These are phyloP conservation scores for Candida broadrunensis DNA, from an alignment of 805 yeast genomes.

Conservation along the genomic window DNA sequence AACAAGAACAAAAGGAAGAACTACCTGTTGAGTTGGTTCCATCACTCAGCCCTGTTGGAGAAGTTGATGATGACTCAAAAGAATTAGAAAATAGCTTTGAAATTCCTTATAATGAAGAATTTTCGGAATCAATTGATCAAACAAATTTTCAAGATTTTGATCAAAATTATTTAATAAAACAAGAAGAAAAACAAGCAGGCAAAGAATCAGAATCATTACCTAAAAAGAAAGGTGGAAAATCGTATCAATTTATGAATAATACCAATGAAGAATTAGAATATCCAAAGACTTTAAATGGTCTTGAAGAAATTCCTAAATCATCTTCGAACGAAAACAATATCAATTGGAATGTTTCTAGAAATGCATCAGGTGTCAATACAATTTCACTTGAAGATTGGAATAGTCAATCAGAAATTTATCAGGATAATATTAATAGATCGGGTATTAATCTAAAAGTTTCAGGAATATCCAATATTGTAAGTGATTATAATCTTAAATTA, in stretches of 20 bases:
- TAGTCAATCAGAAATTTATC: slow-evolving; percentile 19
- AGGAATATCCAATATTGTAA: slow-evolving; percentile 16
- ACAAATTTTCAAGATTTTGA: slow-evolving; percentile 21
- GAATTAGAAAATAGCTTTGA: slow-evolving; percentile 4
- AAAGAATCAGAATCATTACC: background rate
- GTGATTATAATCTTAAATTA: slow-evolving; percentile 13
- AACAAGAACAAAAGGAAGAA: background rate
- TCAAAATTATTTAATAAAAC: slow-evolving; percentile 10
- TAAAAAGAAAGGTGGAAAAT: background rate
- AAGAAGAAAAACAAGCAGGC: background rate
- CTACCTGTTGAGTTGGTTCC: background rate
- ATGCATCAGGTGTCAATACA: slow-evolving; percentile 3
- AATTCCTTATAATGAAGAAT: slow-evolving; percentile 13
- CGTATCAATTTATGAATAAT: background rate
- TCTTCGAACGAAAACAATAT: slow-evolving; percentile 1
- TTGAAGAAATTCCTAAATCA: slow-evolving; percentile 24
- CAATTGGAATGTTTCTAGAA: slow-evolving; percentile 6
- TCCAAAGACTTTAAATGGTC: slow-evolving; percentile 16
- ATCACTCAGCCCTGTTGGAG: background rate
- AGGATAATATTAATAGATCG: slow-evolving; percentile 8
- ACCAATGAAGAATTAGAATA: slow-evolving; percentile 9
- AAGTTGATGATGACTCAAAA: slow-evolving; percentile 4
- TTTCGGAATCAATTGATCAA: slow-evolving; percentile 18
- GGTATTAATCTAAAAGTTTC: slow-evolving; percentile 17
- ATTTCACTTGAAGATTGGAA: slow-evolving; percentile 35